phyloP scores from a whole-genome alignment of 768 basidiomycete species.

The Galerina sulciceps region DNA sequence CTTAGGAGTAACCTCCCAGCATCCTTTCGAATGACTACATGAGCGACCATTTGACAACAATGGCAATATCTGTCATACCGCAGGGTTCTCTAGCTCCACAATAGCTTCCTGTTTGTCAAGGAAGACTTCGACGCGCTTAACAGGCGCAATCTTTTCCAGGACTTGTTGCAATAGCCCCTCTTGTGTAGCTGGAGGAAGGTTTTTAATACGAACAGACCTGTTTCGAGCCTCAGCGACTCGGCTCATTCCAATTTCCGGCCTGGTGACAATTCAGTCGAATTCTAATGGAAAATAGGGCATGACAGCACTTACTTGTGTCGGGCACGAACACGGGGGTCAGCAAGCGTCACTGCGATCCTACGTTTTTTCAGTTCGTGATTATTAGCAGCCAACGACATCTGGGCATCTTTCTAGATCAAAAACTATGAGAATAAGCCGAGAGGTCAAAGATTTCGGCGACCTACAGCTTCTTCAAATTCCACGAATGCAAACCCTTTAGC shows the following conservation, averaged over 20 bases:
- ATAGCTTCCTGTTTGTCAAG: conserved; percentile 61
- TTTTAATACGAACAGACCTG: conserved; percentile 77
- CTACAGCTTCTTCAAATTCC: conserved; percentile 85
- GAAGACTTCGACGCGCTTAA: conserved; percentile 80
- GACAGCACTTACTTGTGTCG: conserved; percentile 51
- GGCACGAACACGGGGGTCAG: conserved; percentile 70
- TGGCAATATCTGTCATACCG: conserved; percentile 45
- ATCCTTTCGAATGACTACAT: conserved; percentile 54
- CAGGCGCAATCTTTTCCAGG: conserved; percentile 74
- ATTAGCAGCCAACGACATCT: conserved; percentile 75
- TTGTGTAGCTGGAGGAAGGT: conserved; percentile 77
- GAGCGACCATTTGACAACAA: not conserved
- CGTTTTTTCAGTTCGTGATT: conserved; percentile 89
- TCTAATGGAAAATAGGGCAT: not conserved
- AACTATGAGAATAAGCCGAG: not conserved
- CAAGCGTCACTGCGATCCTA: conserved; percentile 86
- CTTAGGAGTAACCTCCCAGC: conserved; percentile 79
- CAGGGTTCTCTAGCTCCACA: conserved; percentile 66
- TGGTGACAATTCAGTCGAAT: conserved; percentile 4
- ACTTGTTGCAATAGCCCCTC: conserved; percentile 92
- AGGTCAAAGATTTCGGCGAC: conserved; percentile 11
- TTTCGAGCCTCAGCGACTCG: conserved; percentile 59
- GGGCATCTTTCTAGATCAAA: conserved; percentile 62
- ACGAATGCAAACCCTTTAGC: conserved; percentile 91
- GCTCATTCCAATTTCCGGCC: conserved; percentile 61